Conservation (phyloP, 2,329 filamentous ascomycete genomes). For the Monilinia vaccinii-corymbosi region DNA sequence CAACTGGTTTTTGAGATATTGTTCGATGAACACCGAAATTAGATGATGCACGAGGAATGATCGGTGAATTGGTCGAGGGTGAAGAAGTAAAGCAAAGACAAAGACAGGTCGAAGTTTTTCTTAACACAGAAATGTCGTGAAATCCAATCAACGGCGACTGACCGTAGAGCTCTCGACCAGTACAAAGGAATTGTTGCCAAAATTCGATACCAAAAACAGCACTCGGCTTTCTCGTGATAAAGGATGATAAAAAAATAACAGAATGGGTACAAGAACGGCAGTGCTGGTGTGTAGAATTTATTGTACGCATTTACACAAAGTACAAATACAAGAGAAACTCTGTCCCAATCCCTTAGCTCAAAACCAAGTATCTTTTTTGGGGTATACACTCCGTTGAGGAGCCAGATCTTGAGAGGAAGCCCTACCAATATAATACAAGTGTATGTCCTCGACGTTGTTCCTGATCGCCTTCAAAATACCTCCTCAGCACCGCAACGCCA, state of each 20-base stretch:
- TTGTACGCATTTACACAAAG: not conserved
- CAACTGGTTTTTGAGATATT: not conserved
- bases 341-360: not conserved
- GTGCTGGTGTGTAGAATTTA: not conserved
- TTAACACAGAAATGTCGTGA: not conserved
- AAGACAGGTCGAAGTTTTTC: not conserved
- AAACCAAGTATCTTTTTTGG: not conserved
- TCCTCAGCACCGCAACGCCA: not conserved
- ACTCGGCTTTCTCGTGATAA: not conserved
- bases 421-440: not conserved
- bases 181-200: slow-evolving; percentile 3
- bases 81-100: not conserved
- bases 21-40: not conserved
- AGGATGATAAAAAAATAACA: not conserved
- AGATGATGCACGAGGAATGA: not conserved
- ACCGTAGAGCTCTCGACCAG: not conserved
- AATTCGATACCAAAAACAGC: not conserved
- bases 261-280: not conserved
- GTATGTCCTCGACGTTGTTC: not conserved
- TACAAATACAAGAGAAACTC: not conserved
- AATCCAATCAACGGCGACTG: not conserved
- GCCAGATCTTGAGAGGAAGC: not conserved
- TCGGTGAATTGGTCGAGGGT: not conserved
- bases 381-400: not conserved
- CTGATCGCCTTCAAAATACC: not conserved